Evolutionary conservation across 768 basidiomycete genomes (phyloP), one percentile per base, ranked within the genome.

Genomic region (Collybiopsis luxurians): DNA sequence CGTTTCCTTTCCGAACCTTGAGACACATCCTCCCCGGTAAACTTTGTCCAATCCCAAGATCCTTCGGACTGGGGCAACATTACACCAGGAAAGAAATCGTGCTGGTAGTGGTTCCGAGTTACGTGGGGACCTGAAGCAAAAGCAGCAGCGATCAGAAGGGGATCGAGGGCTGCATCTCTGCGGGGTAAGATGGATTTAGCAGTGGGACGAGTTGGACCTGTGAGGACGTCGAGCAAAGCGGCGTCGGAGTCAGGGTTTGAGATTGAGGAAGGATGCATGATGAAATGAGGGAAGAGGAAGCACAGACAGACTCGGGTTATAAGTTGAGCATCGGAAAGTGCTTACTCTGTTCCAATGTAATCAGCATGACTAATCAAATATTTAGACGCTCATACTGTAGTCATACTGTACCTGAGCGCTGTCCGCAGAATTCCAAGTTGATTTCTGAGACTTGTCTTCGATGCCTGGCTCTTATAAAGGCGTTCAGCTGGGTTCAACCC

Each of bases 61-160:
- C 77, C 79, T 63, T 85, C 81, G 12, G 77, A 74, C 55, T 75
- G 74, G 28, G 77, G 80, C 40, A 81, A 72, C 66, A 76, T 75
- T 27, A 82, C 77, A 0, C 78, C 80, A 0, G 87, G 86, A 63
- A 85, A 85, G 69, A 87, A 84, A 63, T 89, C 87, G 68, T 95
- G 93, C 48, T 86, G 81, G 65, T 89, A 91, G 68, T 95, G 93
- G 64, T 94, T 91, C 44, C 90, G 80, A 38, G 93, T 94, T 55
- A 89, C 79, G 59, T 90, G 82, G 10, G 89, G 87, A 3, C 85
- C 86, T 0, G 89, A 86, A 0, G 89, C 85, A 10, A 81, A 79
- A 5, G 85, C 90, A 0, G 88, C 87, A 27, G 89, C 90, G 54
- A 94, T 80, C 53, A 94, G 75, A 5, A 94, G 75, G 19, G 91